Evolutionary conservation across 768 basidiomycete species (phyloP), one percentile per base, ranked within the genome.

Genomic region (Auricularia heimuer): DNA sequence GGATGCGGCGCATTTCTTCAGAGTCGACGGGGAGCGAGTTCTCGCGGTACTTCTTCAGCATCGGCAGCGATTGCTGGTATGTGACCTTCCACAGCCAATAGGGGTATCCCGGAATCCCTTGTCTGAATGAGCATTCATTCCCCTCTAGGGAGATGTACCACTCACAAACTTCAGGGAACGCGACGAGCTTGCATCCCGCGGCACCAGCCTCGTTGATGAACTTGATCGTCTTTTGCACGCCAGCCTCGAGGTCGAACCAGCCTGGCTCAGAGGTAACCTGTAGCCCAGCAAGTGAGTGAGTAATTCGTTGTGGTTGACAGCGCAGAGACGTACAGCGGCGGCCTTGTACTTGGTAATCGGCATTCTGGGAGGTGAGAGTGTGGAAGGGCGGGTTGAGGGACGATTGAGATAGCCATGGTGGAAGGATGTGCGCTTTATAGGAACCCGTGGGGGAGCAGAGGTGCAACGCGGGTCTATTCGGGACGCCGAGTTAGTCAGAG

Each of bases 1-100:
- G 64, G 54, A 67, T 65, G 37, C 64, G 39, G 39, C 51, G 18
- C 63, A 67, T 61, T 34, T 64, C 42, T 24, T 45, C 42, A 2
- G 62, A 61, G 61, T 64, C 36, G 34, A 67, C 18, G 16, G 37
- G 37, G 56, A 67, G 44, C 45, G 66, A 64, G 60, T 64, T 54
- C 12, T 37, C 45, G 36, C 47, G 61, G 18, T 62, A 61, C 33
- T 56, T 66, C 21, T 67, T 66, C 6, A 65, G 62, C 21, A 65
- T 54, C 54, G 61, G 37, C 47, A 47, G 64, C n/a, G 61, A 24
- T 34, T 64, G 54, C 66, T 66, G 39, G 58, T 63, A 8, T 61
- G 36, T 64, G 36, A 61, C 63, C 47, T 51, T 51, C 47, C 47
- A 51, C 47, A 51, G 6, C 47, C 47, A 51, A 18, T 51, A 51